Percentiles rank a stretch among this genome's conserved stretches.
Evolutionary conservation across 495 filamentous ascomycete species (phyloP).

Genomic region (Stereocaulon alpinum): DNA sequence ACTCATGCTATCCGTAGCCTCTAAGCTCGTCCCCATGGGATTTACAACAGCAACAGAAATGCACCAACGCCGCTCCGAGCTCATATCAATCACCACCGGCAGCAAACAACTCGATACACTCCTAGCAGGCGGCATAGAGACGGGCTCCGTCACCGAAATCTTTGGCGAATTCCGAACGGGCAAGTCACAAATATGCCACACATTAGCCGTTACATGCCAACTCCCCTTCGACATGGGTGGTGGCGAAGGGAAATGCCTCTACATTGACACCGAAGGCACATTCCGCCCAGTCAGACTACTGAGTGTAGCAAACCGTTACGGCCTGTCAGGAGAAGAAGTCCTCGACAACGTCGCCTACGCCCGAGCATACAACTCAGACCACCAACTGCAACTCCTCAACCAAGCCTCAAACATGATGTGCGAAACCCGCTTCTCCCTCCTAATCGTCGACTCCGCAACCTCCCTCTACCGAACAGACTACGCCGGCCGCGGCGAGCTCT

Average conservation of each 20-base stretch:
- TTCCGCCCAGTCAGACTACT: slow-evolving; percentile 88
- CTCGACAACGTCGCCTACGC: slow-evolving; percentile 97
- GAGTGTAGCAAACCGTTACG: slow-evolving; percentile 85
- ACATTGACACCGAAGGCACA: slow-evolving; percentile 97
- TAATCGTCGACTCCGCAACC: slow-evolving; percentile 91
- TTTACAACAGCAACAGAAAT: slow-evolving; percentile 99
- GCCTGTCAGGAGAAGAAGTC: slow-evolving; percentile 90
- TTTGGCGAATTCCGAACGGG: slow-evolving; percentile 98
- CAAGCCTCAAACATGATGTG: slow-evolving; percentile 99
- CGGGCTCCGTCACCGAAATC: slow-evolving; percentile 94
- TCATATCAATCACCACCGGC: slow-evolving; percentile 95
- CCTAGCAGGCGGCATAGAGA: slow-evolving; percentile 89
- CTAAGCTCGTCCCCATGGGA: slow-evolving; percentile 94
- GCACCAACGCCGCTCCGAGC: slow-evolving; percentile 88
- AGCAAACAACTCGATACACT: slow-evolving; percentile 95
- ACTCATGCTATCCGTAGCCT: slow-evolving; percentile 44
- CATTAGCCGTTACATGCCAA: slow-evolving; percentile 95
- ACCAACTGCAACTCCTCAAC: slow-evolving; percentile 87
- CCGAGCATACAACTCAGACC: slow-evolving; percentile 94
- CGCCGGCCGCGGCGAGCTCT: slow-evolving; percentile 85
- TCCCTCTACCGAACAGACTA: slow-evolving; percentile 95
- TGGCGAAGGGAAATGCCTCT: slow-evolving; percentile 96
- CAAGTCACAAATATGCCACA: slow-evolving; percentile 97
- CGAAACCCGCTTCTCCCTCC: slow-evolving; percentile 89
- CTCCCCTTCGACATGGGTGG: slow-evolving; percentile 98